Conservation (phyloP, 257 asterid species). For the Anisodus acutangulus region DNA sequence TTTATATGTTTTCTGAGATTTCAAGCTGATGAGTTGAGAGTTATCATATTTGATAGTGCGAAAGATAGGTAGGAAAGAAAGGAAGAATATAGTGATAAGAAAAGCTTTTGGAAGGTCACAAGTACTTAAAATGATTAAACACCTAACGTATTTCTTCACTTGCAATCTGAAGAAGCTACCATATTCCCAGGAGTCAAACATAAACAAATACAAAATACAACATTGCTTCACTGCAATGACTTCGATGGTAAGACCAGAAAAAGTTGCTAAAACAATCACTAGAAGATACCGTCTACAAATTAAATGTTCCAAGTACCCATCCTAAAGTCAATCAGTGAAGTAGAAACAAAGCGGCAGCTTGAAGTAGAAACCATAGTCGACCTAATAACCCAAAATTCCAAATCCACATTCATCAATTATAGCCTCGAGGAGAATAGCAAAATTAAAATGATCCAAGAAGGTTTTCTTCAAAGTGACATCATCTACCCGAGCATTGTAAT, state of each 20-base stretch:
- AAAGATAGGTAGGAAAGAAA: background rate
- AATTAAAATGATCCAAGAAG: no score
- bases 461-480: no score
- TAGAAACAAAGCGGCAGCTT: background rate
- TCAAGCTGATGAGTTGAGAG: background rate
- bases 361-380: background rate
- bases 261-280: background rate
- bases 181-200: background rate
- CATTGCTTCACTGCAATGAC: background rate
- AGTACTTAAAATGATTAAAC: background rate
- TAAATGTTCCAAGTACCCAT: background rate
- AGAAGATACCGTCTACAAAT: background rate
- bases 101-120: constrained; percentile 20
- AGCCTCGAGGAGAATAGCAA: no score
- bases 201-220: background rate
- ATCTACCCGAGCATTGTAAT: background rate
- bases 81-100: background rate
- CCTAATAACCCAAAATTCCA: background rate
- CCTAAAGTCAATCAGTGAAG: background rate
- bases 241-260: background rate
- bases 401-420: no score
- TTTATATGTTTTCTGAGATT: background rate
- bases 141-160: background rate
- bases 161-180: constrained; percentile 11
- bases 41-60: constrained; percentile 4